Percentiles rank a stretch among this genome's conserved stretches.
phyloP scores from a whole-genome alignment of 305 asterid genomes.

The Fraxinus xanthoxyloides region DNA sequence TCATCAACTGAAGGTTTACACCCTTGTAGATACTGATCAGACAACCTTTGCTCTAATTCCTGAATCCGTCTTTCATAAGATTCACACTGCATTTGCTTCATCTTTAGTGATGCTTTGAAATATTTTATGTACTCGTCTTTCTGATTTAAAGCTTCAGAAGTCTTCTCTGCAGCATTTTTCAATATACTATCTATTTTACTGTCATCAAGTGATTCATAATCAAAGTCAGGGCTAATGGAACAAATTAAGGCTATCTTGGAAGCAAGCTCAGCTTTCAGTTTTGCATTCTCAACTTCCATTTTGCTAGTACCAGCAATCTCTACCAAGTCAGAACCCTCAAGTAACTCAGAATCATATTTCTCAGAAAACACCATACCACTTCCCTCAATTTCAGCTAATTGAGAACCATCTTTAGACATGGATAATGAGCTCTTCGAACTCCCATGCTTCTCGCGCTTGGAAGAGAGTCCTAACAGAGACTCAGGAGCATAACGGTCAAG shows the following conservation, averaged over 20 bases:
- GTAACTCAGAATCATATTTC: constrained; percentile 48
- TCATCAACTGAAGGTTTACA: constrained; percentile 41
- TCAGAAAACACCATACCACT: constrained; percentile 35
- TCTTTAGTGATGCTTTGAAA: constrained; percentile 64
- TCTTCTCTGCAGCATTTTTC: constrained; percentile 75
- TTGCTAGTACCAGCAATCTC: constrained; percentile 96
- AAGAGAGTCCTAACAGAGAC: constrained; percentile 54
- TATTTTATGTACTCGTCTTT: constrained; percentile 79
- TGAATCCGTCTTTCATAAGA: constrained; percentile 87
- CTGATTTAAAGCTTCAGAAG: constrained; percentile 73
- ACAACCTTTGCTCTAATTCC: constrained; percentile 87
- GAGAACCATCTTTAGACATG: constrained; percentile 61
- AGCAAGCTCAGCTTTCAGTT: constrained; percentile 94
- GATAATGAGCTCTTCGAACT: constrained; percentile 52
- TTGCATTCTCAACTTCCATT: constrained; percentile 96
- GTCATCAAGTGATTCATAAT: constrained; percentile 67
- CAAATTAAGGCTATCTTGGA: constrained; percentile 88
- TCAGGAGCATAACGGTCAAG: constrained; percentile 93
- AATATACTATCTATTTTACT: constrained; percentile 54
- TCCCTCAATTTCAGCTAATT: constrained; percentile 50
- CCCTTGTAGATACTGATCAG: constrained; percentile 57
- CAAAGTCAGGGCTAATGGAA: constrained; percentile 59
- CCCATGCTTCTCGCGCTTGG: constrained; percentile 55
- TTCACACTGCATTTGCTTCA: constrained; percentile 76
- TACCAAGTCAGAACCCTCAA: constrained; percentile 67